Evolutionary conservation across 805 yeast species (phyloP).

Genomic region (Saccharomyces paradoxus): DNA sequence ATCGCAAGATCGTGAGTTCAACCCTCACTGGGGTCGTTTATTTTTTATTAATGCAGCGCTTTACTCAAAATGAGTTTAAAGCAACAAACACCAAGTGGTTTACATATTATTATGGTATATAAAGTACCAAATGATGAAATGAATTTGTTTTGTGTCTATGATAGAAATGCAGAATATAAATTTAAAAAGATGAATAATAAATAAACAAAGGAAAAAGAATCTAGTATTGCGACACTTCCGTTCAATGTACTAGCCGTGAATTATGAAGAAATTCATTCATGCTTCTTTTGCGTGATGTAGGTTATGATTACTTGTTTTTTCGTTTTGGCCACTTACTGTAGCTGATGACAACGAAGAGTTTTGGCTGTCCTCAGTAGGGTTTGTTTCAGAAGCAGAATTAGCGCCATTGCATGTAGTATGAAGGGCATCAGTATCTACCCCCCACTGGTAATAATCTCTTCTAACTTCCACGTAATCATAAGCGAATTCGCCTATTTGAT

Average conservation of each 20-base stretch:
- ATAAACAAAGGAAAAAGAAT: not conserved
- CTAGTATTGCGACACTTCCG: not conserved
- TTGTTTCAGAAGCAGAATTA: not conserved
- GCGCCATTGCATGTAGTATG: conserved; percentile 7
- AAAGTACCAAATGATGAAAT: not conserved
- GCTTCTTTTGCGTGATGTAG: not conserved
- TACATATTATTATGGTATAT: too few species aligned
- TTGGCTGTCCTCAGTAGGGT: not conserved
- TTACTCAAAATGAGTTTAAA: too few species aligned
- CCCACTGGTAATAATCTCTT: conserved; percentile 67
- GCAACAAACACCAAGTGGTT: too few species aligned
- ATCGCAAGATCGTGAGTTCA: conserved; percentile 53
- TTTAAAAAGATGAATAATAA: not conserved
- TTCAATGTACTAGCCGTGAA: not conserved
- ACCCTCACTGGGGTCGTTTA: conserved; percentile 47
- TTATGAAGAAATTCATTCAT: not conserved
- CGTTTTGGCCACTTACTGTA: not conserved
- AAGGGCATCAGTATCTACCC: conserved; percentile 24
- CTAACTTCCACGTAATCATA: conserved; percentile 95
- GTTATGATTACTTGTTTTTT: not conserved
- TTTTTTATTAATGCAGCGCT: conserved; percentile 9
- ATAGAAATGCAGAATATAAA: not conserved
- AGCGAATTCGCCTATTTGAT: conserved; percentile 97
- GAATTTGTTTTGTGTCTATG: not conserved
- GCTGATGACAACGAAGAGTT: not conserved